Conservation (phyloP, 225 moss, liverwort and hornwort genomes). For the Ulota crispa region DNA sequence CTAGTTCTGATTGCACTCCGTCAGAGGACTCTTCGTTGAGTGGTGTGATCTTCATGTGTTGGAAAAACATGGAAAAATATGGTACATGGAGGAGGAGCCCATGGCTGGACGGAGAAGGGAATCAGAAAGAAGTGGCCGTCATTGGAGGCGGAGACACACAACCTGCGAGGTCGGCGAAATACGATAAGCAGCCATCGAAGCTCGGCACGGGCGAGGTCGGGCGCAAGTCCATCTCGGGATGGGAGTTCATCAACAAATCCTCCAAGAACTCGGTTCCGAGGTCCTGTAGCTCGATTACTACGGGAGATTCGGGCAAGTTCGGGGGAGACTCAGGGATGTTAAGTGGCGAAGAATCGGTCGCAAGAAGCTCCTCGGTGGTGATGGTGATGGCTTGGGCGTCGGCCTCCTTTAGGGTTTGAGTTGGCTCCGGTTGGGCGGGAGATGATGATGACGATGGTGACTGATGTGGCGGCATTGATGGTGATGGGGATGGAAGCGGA, state of each 20-base stretch:
- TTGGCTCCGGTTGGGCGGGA: slow-evolving; percentile 18
- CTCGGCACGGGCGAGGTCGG: slow-evolving; percentile 26
- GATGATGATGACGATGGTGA: not conserved
- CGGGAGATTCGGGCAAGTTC: slow-evolving; percentile 13
- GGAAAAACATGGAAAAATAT: not conserved
- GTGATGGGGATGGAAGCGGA: not conserved
- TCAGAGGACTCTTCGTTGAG: not conserved
- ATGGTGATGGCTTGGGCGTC: not conserved
- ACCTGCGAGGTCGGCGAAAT: slow-evolving; percentile 27
- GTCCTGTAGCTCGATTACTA: slow-evolving; percentile 48
- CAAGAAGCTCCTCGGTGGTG: slow-evolving; percentile 5
- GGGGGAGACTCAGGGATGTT: slow-evolving; percentile 11
- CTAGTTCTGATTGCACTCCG: not conserved
- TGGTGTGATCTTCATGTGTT: slow-evolving; percentile 7
- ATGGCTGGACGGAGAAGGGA: not conserved
- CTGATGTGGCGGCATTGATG: not conserved
- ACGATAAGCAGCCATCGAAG: slow-evolving; percentile 37
- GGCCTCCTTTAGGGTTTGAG: slow-evolving; percentile 6
- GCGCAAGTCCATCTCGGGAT: slow-evolving; percentile 23
- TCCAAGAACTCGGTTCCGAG: slow-evolving; percentile 46
- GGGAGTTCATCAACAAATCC: slow-evolving; percentile 43
- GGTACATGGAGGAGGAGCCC: slow-evolving; percentile 24
- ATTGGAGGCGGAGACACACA: slow-evolving; percentile 5
- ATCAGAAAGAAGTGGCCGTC: slow-evolving; percentile 19
- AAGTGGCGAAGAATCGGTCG: slow-evolving; percentile 11